These are phyloP conservation scores for Mycena filopes DNA, from an alignment of 768 basidiomycete genomes.

Conservation along the genomic window DNA sequence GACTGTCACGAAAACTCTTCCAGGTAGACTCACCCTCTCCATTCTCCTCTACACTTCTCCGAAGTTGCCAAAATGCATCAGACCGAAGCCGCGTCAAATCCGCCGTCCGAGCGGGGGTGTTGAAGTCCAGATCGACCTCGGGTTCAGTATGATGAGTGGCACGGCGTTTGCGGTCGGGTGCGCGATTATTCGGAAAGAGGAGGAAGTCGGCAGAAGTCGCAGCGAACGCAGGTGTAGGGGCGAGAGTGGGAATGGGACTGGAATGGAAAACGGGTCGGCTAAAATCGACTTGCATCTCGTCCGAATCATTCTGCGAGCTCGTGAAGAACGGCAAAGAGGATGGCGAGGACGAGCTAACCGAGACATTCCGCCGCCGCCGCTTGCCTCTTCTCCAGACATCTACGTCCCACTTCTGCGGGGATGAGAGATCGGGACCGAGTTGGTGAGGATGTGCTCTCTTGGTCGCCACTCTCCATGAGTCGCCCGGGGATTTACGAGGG, in stretches of 20 bases:
- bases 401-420: slow-evolving; percentile 60
- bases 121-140: slow-evolving; percentile 30
- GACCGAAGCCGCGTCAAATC: slow-evolving; percentile 63
- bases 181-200: slow-evolving; percentile 46
- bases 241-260: slow-evolving; percentile 42
- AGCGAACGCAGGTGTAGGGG: slow-evolving; percentile 52
- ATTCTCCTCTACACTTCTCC: slow-evolving; percentile 67
- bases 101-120: slow-evolving; percentile 25
- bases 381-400: slow-evolving; percentile 67
- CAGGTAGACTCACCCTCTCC: too few species aligned
- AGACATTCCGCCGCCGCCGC: slow-evolving; percentile 58
- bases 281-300: slow-evolving; percentile 34
- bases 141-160: slow-evolving; percentile 37
- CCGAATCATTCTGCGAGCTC: slow-evolving; percentile 18
- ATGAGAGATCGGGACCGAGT: slow-evolving; percentile 44
- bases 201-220: slow-evolving; percentile 62
- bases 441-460: slow-evolving; percentile 60
- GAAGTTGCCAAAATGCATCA: slow-evolving; percentile 73
- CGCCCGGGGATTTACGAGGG: slow-evolving; percentile 46
- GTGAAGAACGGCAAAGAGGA: slow-evolving; percentile 17
- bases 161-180: slow-evolving; percentile 31
- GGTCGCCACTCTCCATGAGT: slow-evolving; percentile 53
- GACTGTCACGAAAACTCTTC: too few species aligned
- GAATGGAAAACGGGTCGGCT: slow-evolving; percentile 37
- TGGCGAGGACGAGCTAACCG: slow-evolving; percentile 48